Evolutionary conservation across 208 protist genomes (phyloP).

Genomic region (Crithidia expoeki): DNA sequence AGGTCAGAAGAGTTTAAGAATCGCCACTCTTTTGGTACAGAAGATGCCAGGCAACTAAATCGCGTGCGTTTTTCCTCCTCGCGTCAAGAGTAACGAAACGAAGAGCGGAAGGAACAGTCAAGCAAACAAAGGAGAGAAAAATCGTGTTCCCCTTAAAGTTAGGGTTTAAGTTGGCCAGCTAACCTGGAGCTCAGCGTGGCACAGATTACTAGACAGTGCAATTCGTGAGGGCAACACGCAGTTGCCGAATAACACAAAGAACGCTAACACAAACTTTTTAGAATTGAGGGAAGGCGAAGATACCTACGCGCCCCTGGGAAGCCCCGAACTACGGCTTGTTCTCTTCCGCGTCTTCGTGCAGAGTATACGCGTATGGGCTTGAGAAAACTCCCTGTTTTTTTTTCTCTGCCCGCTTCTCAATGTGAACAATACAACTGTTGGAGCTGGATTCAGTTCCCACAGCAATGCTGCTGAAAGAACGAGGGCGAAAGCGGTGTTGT

Average conservation of each 20-base stretch:
- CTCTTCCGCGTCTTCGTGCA: not conserved
- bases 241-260: not conserved
- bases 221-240: not conserved
- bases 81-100: no score
- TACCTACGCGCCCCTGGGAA: not conserved
- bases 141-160: not conserved
- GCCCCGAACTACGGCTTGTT: no score
- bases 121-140: not conserved
- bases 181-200: not conserved
- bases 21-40: not conserved
- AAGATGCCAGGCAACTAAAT: no score
- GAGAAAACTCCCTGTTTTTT: not conserved
- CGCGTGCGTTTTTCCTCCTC: no score
- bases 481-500: not conserved
- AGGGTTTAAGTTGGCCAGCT: not conserved
- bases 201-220: not conserved
- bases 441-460: slow-evolving; percentile 4
- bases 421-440: not conserved
- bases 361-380: not conserved
- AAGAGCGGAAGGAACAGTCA: no score
- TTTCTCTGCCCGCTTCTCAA: not conserved
- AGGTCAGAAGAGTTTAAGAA: not conserved
- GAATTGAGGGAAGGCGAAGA: not conserved
- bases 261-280: no score
- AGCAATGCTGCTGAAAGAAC: not conserved